Evolutionary conservation across 1,284 basidiomycete genomes (phyloP), one percentile per base, ranked within the genome.

Genomic region (Somion occarium): DNA sequence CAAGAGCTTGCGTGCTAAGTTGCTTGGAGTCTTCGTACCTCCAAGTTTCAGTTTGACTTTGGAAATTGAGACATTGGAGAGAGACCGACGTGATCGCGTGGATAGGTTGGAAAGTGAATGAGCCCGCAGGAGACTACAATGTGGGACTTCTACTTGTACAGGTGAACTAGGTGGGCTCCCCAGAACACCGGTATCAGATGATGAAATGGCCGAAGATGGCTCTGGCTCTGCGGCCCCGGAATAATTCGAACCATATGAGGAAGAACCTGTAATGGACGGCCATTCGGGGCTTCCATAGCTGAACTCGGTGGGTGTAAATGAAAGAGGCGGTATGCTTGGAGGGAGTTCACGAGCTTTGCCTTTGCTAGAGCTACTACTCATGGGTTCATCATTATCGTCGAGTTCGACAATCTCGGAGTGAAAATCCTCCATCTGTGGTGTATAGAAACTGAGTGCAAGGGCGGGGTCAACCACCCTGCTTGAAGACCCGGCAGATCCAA

Each of bases 331-430:
- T 52, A 87, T 73, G 59, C 73, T 73, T 53, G 84, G 82, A 38
- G 82, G 76, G 26, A 66, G 64, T 55, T 85, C 85, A 61, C 67
- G 79, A 53, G 67, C 76, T 64, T 86, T 88, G 54, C 82, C 85
- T 56, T 71, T 70, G 38, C 58, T 62, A 26, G 20, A 43, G n/a
- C 13, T 22, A 24, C 42, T 43, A 5, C 7, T 46, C 7, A 18
- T 15, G 46, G 59, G 59, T 58, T 38, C 44, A 25, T 20, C 52
- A 18, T 55, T 46, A 24, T 51, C 38, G n/a, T 56, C 48, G 37
- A 53, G 55, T 23, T 56, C 53, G 42, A 46, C 41, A 20, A 53
- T 50, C 45, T 37, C 46, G 44, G 7, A 25, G 54, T 52, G 38
- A 44, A 49, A n/a, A 42, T 25, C 19, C 30, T 54, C 25, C 26